These are phyloP conservation scores for Globisporangium polare DNA, from an alignment of 352 stramenopile genomes.

Conservation along the genomic window DNA sequence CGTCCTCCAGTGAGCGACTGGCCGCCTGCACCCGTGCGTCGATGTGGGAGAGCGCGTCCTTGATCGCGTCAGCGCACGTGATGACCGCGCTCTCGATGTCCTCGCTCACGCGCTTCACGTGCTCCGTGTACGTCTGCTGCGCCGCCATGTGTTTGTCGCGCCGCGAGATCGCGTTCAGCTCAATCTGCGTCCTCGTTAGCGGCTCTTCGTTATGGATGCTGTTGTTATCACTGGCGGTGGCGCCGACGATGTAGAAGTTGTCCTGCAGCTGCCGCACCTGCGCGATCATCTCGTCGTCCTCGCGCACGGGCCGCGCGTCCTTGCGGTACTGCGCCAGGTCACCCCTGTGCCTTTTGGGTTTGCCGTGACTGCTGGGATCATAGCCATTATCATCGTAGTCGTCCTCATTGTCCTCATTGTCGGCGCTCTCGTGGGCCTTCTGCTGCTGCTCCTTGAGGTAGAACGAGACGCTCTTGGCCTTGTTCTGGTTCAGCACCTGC, in stretches of 20 bases:
- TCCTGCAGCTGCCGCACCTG: slow-evolving; percentile 55
- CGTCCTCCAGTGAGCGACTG: slow-evolving; percentile 23
- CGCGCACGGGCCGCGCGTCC: slow-evolving; percentile 4
- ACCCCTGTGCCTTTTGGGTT: background rate
- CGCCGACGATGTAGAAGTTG: slow-evolving; percentile 25
- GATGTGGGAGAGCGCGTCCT: slow-evolving; percentile 39
- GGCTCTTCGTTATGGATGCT: background rate
- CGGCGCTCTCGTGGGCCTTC: slow-evolving; percentile 17
- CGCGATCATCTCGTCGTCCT: slow-evolving; percentile 44
- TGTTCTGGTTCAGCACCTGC: slow-evolving; percentile 44
- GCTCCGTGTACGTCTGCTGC: slow-evolving; percentile 36
- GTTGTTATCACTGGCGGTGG: slow-evolving; percentile 9
- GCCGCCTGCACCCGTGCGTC: slow-evolving; percentile 27
- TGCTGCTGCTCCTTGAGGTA: slow-evolving; percentile 48
- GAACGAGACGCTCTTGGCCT: slow-evolving; percentile 32
- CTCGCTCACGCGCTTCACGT: slow-evolving; percentile 60
- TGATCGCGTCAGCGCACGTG: slow-evolving; percentile 46
- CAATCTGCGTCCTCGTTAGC: slow-evolving; percentile 33
- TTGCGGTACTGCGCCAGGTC: slow-evolving; percentile 16
- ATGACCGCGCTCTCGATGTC: slow-evolving; percentile 58
- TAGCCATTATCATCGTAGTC: slow-evolving; percentile 15
- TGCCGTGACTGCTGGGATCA: background rate
- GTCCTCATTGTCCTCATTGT: slow-evolving; percentile 6
- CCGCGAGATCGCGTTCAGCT: slow-evolving; percentile 47
- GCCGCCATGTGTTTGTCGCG: slow-evolving; percentile 58